phyloP scores from a whole-genome alignment of 78 protist genomes.

The Neovahlkampfia damariscottae region DNA sequence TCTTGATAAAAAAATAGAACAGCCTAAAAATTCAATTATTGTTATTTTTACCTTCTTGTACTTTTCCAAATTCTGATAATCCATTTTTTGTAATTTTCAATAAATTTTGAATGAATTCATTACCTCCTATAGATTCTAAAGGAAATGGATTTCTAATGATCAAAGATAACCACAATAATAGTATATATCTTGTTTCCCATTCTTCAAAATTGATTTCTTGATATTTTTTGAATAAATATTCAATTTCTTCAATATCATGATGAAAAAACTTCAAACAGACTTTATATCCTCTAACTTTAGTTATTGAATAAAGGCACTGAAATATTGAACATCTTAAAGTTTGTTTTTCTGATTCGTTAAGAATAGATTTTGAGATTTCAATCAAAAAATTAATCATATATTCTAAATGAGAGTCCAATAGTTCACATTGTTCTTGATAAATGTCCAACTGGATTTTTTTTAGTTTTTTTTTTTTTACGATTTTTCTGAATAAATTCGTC shows the following conservation, averaged over 20 bases:
- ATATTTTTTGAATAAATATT: not conserved
- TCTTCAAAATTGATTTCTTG: not conserved
- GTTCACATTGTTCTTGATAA: slow-evolving; percentile 38
- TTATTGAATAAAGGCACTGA: not conserved
- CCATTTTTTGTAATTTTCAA: not conserved
- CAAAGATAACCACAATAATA: slow-evolving; percentile 79
- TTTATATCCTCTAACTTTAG: not conserved
- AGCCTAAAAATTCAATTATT: too few species aligned
- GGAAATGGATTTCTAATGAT: slow-evolving; percentile 76
- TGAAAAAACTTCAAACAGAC: not conserved
- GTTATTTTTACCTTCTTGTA: slow-evolving; percentile 55
- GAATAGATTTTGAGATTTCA: not conserved
- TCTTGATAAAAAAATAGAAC: slow-evolving; percentile 30
- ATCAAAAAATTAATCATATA: not conserved
- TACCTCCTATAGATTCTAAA: not conserved
- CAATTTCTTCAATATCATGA: not conserved
- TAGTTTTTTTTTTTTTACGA: too few species aligned
- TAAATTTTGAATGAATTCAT: slow-evolving; percentile 6
- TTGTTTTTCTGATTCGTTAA: not conserved
- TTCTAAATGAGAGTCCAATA: slow-evolving; percentile 37
- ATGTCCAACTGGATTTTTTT: too few species aligned
- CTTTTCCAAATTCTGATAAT: slow-evolving; percentile 28
- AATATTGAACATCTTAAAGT: not conserved
- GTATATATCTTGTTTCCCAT: slow-evolving; percentile 76
- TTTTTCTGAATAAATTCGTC: too few species aligned